These are phyloP conservation scores for Candida yuanshanica DNA, from an alignment of 805 yeast genomes.

Conservation along the genomic window DNA sequence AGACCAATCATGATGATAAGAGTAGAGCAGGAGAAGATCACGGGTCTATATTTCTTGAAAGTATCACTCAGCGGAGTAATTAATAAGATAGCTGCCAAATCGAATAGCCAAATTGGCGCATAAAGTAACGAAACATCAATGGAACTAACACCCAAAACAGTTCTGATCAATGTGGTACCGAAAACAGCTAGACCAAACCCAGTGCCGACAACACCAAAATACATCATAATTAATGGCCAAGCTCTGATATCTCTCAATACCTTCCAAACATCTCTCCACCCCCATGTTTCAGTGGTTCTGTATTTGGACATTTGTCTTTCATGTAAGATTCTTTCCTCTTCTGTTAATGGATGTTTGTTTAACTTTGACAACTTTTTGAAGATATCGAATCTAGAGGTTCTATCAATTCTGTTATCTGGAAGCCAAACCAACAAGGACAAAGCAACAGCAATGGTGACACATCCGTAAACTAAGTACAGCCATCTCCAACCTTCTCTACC, in stretches of 20 bases:
- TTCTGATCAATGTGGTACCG: constrained; percentile 70
- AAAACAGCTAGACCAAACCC: constrained; percentile 83
- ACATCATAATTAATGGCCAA: constrained; percentile 83
- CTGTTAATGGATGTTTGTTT: constrained; percentile 42
- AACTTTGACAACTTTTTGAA: constrained; percentile 14
- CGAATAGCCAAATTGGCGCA: constrained; percentile 91
- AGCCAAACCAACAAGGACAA: constrained; percentile 72
- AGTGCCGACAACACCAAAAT: constrained; percentile 90
- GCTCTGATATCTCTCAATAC: constrained; percentile 59
- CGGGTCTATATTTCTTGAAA: constrained; percentile 51
- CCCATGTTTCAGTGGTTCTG: constrained; percentile 47
- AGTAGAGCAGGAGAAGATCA: constrained; percentile 58
- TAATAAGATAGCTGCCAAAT: constrained; percentile 64
- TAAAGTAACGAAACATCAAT: constrained; percentile 69
- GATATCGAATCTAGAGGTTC: constrained; percentile 9
- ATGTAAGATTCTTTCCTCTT: constrained; percentile 50
- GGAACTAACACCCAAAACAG: constrained; percentile 53
- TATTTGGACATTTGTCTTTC: constrained; percentile 52
- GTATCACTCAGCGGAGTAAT: constrained; percentile 79
- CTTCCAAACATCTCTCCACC: constrained; percentile 46
- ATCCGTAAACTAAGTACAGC: constrained; percentile 77
- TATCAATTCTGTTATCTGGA: constrained; percentile 46
- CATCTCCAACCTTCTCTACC: constrained; percentile 85
- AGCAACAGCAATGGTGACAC: constrained; percentile 60
- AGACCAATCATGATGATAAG: constrained; percentile 68